Conservation (phyloP, 2,329 filamentous ascomycete genomes). For the Aspergillus glaucus region DNA sequence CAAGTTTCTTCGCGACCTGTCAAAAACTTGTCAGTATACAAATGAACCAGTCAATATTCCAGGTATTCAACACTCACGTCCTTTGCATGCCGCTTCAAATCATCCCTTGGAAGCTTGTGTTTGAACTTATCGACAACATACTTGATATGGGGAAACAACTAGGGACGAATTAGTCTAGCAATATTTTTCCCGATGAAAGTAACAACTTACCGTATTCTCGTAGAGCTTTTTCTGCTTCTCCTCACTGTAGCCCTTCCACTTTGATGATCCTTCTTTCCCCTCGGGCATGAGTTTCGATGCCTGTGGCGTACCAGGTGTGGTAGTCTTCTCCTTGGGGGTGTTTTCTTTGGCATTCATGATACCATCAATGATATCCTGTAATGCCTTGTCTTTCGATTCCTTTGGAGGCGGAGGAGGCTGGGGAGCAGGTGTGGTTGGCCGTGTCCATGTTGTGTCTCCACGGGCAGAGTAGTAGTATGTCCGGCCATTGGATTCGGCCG, state of each 20-base stretch:
- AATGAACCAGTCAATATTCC: background rate
- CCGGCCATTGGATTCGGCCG: conserved; percentile 65
- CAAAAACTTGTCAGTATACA: conserved; percentile 39
- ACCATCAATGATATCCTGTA: conserved; percentile 80
- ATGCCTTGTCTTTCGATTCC: conserved; percentile 65
- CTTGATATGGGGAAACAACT: conserved; percentile 82
- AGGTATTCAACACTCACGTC: conserved; percentile 42
- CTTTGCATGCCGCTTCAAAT: conserved; percentile 59
- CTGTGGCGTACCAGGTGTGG: conserved; percentile 60
- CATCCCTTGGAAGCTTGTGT: conserved; percentile 77
- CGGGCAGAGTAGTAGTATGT: conserved; percentile 80
- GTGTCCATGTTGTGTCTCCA: conserved; percentile 74
- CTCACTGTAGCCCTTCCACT: conserved; percentile 46
- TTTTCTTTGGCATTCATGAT: conserved; percentile 65
- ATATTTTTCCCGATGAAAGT: background rate
- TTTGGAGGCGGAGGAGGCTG: conserved; percentile 57
- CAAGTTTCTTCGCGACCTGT: conserved; percentile 74
- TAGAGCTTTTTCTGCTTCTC: conserved; percentile 96
- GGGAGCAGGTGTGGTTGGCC: conserved; percentile 64
- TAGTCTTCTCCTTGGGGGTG: conserved; percentile 48
- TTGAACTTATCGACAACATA: conserved; percentile 81
- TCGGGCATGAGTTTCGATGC: conserved; percentile 51
- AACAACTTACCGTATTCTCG: conserved; percentile 71
- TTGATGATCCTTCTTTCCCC: conserved; percentile 38
- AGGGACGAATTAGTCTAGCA: conserved; percentile 10